Conservation (phyloP, 495 filamentous ascomycete genomes). For the Neurospora tetrasperma region DNA sequence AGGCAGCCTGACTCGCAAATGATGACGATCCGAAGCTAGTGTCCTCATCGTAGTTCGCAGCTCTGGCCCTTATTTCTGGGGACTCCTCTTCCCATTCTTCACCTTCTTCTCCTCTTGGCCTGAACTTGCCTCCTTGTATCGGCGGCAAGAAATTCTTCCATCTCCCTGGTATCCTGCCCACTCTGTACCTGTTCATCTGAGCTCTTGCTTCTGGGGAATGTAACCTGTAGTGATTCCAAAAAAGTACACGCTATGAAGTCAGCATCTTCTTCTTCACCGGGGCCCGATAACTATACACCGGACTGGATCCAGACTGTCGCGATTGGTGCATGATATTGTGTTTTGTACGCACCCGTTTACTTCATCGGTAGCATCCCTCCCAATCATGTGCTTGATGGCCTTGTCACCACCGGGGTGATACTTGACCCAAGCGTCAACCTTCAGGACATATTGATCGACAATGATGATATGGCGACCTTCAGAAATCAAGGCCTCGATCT, state of each 20-base stretch:
- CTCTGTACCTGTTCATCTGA: constrained; percentile 72
- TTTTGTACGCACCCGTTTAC: constrained; percentile 65
- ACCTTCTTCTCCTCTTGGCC: constrained; percentile 33
- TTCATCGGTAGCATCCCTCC: constrained; percentile 93
- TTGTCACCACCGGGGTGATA: constrained; percentile 92
- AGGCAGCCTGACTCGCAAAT: constrained; percentile 24
- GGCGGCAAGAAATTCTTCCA: constrained; percentile 90
- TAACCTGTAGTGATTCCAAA: constrained; percentile 41
- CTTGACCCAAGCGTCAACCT: constrained; percentile 75
- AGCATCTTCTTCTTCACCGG: neutral
- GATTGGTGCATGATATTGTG: constrained; percentile 1
- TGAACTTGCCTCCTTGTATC: constrained; percentile 84
- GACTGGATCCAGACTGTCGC: neutral
- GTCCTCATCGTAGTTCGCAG: neutral
- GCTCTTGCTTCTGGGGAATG: constrained; percentile 70
- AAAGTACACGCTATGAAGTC: neutral
- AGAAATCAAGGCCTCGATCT: constrained; percentile 81
- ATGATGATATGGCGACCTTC: constrained; percentile 77
- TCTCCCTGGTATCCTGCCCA: constrained; percentile 68
- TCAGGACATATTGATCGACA: constrained; percentile 68
- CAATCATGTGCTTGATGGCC: constrained; percentile 90
- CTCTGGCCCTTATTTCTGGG: constrained; percentile 26
- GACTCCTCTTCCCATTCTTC: constrained; percentile 31
- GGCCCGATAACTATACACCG: neutral
- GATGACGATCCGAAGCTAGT: constrained; percentile 9